phyloP scores from a whole-genome alignment of 805 yeast species.

The Blastobotrys muscicola region DNA sequence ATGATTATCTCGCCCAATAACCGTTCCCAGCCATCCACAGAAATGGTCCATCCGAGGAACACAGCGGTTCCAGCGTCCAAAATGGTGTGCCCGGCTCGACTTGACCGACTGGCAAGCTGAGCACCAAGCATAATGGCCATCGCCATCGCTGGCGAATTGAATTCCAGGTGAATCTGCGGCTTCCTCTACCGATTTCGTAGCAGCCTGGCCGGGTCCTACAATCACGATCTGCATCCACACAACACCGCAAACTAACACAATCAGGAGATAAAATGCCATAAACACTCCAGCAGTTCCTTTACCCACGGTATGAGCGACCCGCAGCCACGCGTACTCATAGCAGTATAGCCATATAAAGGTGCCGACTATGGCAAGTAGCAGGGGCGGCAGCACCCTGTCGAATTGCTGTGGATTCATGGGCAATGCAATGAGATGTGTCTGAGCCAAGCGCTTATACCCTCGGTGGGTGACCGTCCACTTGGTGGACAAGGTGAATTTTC shows the following conservation, averaged over 20 bases:
- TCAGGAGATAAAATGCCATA: conserved; percentile 26
- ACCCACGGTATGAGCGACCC: conserved; percentile 24
- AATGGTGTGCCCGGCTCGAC: conserved; percentile 62
- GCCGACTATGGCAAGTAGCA: conserved; percentile 25
- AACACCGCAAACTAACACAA: conserved; percentile 21
- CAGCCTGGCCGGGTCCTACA: conserved; percentile 53
- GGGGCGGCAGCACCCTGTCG: conserved; percentile 5
- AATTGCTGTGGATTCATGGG: background rate
- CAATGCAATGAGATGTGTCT: too few relatives aligned
- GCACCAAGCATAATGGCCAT: conserved; percentile 76
- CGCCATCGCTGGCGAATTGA: conserved; percentile 63
- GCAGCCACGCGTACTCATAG: conserved; percentile 37
- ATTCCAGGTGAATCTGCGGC: conserved; percentile 25
- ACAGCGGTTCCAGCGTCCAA: conserved; percentile 45
- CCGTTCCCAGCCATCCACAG: conserved; percentile 68
- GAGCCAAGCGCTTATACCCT: too few relatives aligned
- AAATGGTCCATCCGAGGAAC: conserved; percentile 75
- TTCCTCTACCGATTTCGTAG: conserved; percentile 1
- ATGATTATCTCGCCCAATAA: conserved; percentile 62
- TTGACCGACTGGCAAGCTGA: conserved; percentile 55
- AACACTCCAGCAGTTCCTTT: conserved; percentile 29
- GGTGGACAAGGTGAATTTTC: too few relatives aligned
- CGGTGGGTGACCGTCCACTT: too few relatives aligned
- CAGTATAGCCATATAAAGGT: conserved; percentile 38
- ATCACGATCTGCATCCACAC: conserved; percentile 39